Percentiles rank a stretch among this genome's conserved stretches.
phyloP scores from a whole-genome alignment of 1,139 yeast genomes.

The Yamadazyma dendronema region DNA sequence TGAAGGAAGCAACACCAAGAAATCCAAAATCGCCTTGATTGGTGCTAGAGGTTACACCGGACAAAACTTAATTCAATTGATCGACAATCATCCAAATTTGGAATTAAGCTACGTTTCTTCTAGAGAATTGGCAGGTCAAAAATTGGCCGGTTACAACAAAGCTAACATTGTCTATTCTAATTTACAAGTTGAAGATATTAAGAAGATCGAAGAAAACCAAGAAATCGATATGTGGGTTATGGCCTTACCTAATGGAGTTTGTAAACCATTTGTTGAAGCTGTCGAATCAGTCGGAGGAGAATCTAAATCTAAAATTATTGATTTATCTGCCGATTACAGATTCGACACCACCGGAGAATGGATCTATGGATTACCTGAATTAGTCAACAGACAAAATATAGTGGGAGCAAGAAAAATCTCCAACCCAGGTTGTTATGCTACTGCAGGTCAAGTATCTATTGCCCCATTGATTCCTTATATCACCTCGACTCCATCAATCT shows the following conservation, averaged over 20 bases:
- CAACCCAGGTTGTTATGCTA: conserved; percentile 98
- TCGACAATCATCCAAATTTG: conserved; percentile 82
- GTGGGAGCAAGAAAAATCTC: conserved; percentile 80
- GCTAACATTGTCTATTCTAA: conserved; percentile 77
- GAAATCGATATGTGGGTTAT: conserved; percentile 96
- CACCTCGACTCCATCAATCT: conserved; percentile 73
- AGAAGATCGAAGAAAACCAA: conserved; percentile 67
- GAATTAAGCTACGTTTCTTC: conserved; percentile 93
- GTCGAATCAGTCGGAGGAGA: conserved; percentile 60
- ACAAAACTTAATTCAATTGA: conserved; percentile 82
- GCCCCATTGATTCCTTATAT: conserved; percentile 72
- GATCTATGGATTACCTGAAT: conserved; percentile 90
- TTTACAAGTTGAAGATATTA: conserved; percentile 83
- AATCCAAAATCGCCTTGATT: conserved; percentile 80
- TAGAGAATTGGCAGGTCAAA: conserved; percentile 87
- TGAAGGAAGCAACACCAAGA: conserved; percentile 58
- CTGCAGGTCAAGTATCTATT: conserved; percentile 93
- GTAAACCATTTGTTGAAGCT: conserved; percentile 95
- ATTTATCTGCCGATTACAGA: conserved; percentile 93
- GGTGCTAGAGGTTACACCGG: conserved; percentile 99
- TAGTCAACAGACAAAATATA: conserved; percentile 63
- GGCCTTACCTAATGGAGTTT: conserved; percentile 98
- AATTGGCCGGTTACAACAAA: conserved; percentile 83
- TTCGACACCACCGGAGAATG: conserved; percentile 86
- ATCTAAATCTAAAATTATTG: conserved; percentile 77